Evolutionary conservation across 2,329 filamentous ascomycete genomes (phyloP).

Genomic region (Aspergillus texensis): DNA sequence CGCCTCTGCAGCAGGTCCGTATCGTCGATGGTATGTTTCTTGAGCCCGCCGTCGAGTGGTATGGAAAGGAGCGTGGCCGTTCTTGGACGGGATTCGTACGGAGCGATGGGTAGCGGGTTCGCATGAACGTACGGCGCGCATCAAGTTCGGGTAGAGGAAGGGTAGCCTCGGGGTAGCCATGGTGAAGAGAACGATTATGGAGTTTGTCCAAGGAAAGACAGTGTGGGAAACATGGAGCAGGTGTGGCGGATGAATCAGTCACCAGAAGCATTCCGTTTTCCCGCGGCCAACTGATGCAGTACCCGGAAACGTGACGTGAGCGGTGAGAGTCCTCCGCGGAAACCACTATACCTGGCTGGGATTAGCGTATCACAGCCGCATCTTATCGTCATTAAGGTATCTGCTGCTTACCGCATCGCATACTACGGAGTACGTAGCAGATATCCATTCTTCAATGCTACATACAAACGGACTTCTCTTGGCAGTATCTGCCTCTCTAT

Average conservation of each 20-base stretch:
- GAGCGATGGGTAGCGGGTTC: conserved; percentile 48
- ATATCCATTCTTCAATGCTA: background rate
- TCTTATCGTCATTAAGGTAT: background rate
- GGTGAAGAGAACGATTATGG: conserved; percentile 20
- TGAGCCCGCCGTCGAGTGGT: conserved; percentile 39
- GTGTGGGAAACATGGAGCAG: conserved; percentile 7
- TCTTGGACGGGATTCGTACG: conserved; percentile 39
- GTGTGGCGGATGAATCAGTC: background rate
- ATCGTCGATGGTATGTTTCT: conserved; percentile 47
- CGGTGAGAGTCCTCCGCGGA: conserved; percentile 27
- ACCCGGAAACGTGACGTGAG: conserved; percentile 29
- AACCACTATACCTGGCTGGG: background rate
- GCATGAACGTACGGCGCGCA: conserved; percentile 58
- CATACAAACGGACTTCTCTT: background rate
- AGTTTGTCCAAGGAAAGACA: conserved; percentile 8
- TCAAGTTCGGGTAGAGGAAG: conserved; percentile 70
- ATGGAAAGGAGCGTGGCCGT: conserved; percentile 37
- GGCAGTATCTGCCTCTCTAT: background rate
- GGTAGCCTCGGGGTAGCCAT: conserved; percentile 67
- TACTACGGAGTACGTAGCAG: no score
- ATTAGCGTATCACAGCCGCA: background rate
- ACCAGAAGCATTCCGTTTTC: conserved; percentile 15
- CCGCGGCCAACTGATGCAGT: conserved; percentile 28
- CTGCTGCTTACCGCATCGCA: background rate
- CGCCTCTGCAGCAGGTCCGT: conserved; percentile 49